Evolutionary conservation across 257 asterid species (phyloP).

Genomic region (Solanum pennellii): DNA sequence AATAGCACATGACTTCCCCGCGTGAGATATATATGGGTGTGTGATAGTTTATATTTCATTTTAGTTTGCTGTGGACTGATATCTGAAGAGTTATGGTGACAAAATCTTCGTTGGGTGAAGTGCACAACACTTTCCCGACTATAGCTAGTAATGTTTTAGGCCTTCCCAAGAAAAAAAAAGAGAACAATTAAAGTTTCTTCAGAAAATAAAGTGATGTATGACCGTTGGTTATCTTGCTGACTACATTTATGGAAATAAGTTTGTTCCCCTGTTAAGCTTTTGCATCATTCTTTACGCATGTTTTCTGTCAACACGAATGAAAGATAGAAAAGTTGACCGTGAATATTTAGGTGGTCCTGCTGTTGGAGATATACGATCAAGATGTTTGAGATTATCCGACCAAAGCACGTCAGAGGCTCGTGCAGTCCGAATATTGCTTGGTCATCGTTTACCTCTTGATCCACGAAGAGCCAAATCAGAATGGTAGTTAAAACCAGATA

Average conservation of each 20-base stretch:
- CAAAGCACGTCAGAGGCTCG: conserved; percentile 84
- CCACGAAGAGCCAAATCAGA: conserved; percentile 64
- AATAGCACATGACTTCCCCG: neutral
- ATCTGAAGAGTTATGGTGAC: neutral
- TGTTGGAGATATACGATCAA: conserved; percentile 95
- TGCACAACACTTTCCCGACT: neutral
- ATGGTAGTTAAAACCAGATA: conserved; percentile 44
- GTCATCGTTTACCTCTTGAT: conserved; percentile 88
- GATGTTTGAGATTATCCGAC: conserved; percentile 89
- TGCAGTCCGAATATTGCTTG: conserved; percentile 81
- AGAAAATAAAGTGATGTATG: neutral
- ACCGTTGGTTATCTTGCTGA: neutral
- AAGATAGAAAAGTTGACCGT: neutral
- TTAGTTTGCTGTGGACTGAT: neutral
- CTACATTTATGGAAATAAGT: neutral
- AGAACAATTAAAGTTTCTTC: neutral
- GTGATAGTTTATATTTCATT: neutral
- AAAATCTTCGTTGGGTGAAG: neutral
- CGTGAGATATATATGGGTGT: neutral
- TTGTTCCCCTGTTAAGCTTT: neutral
- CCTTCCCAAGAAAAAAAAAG: neutral
- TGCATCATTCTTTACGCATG: neutral
- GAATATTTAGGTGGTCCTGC: conserved; percentile 86
- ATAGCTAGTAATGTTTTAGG: neutral
- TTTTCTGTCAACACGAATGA: neutral